A percentile compares a stretch with the other conserved stretches of the same genome.
phyloP scores from a whole-genome alignment of 352 stramenopile species.

The Globisporangium viniferum region DNA sequence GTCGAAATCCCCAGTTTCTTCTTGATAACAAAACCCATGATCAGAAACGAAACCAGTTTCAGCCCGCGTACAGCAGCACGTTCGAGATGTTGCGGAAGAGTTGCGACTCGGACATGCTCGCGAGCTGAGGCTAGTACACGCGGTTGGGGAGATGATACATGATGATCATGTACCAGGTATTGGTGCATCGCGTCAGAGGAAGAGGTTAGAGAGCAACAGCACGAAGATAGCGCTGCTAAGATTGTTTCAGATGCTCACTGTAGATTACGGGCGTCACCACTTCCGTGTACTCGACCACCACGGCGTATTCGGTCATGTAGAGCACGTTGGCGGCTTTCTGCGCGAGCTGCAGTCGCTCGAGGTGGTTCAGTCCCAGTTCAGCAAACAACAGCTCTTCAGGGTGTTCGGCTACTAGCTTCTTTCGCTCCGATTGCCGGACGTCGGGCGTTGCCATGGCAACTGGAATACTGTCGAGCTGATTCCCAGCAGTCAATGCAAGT shows the following conservation, averaged over 20 bases:
- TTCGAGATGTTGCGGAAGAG: conserved; percentile 6
- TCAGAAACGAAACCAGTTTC: conserved; percentile 20
- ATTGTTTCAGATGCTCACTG: not conserved
- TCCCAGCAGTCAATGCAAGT: too few species aligned
- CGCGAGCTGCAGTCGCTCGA: too few species aligned
- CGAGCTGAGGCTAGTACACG: conserved; percentile 11
- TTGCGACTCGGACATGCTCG: not conserved
- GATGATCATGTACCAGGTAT: not conserved
- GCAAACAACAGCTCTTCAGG: too few species aligned
- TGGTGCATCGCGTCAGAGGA: too few species aligned
- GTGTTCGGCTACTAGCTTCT: too few species aligned
- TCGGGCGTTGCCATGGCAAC: too few species aligned
- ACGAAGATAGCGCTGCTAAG: not conserved
- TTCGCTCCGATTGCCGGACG: too few species aligned
- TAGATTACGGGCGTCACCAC: not conserved
- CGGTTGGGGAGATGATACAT: conserved; percentile 12
- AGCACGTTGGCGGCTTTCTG: not conserved
- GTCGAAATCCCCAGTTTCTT: conserved; percentile 18
- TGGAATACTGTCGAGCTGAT: too few species aligned
- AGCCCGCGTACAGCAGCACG: conserved; percentile 25
- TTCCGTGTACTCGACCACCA: not conserved
- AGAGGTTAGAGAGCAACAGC: too few species aligned
- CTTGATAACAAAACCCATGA: conserved; percentile 16
- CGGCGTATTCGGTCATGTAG: not conserved
- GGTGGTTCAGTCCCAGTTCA: too few species aligned